phyloP scores from a whole-genome alignment of 306 rosid species.

The Vigna radiata region DNA sequence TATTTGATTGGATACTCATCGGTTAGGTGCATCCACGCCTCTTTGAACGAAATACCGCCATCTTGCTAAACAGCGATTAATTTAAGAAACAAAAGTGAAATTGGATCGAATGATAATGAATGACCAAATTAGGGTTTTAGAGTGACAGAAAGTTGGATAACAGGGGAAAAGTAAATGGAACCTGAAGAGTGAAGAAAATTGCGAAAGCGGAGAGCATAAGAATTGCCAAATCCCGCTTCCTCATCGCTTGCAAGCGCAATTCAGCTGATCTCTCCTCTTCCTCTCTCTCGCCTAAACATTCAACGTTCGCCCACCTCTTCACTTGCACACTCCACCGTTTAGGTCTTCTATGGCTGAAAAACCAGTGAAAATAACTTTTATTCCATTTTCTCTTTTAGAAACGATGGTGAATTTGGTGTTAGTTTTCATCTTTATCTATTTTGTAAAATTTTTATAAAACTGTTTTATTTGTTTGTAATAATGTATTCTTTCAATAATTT shows the following conservation, averaged over 20 bases:
- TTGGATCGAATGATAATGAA: constrained; percentile 9
- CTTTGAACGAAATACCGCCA: constrained; percentile 91
- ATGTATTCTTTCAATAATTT: too few relatives aligned
- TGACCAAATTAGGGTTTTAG: constrained; percentile 39
- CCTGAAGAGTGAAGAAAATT: constrained; percentile 97
- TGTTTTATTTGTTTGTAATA: too few relatives aligned
- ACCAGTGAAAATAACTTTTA: not conserved
- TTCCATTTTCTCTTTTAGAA: not conserved
- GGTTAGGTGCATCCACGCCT: constrained; percentile 93
- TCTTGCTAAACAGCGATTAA: constrained; percentile 69
- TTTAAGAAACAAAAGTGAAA: not conserved
- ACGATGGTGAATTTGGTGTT: too few relatives aligned
- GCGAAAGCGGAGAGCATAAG: constrained; percentile 99
- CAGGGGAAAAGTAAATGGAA: constrained; percentile 3
- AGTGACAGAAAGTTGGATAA: constrained; percentile 9
- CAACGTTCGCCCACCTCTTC: constrained; percentile 7
- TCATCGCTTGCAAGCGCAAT: constrained; percentile 53
- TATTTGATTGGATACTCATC: constrained; percentile 93
- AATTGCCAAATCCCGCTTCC: constrained; percentile 99
- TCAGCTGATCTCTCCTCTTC: constrained; percentile 7
- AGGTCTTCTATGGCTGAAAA: not conserved
- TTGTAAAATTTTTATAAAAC: too few relatives aligned
- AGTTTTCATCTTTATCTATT: too few relatives aligned
- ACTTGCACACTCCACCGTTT: not conserved
- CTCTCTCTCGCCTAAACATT: constrained; percentile 10